phyloP scores from a whole-genome alignment of 106 monocot species.

The Phalaenopsis aphrodite region DNA sequence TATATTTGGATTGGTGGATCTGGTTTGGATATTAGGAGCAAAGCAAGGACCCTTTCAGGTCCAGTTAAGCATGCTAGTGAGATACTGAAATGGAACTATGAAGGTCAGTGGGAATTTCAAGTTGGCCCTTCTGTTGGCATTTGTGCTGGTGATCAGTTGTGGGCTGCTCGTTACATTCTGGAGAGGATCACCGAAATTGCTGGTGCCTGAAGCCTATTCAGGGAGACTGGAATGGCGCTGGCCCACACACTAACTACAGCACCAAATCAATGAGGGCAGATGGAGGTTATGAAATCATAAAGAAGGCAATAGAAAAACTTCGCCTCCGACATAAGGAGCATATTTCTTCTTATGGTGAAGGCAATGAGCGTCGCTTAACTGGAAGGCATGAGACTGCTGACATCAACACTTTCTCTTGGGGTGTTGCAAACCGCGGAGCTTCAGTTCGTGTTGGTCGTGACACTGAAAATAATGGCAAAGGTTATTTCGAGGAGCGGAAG shows the following conservation, averaged over 20 bases:
- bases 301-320: slow-evolving; percentile 68
- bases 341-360: slow-evolving; percentile 59
- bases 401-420: slow-evolving; percentile 58
- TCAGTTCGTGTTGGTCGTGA: slow-evolving; percentile 29
- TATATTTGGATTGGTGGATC: slow-evolving; percentile 65
- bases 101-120: slow-evolving; percentile 83
- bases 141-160: slow-evolving; percentile 51
- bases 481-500: slow-evolving; percentile 17
- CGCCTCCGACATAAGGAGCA: slow-evolving; percentile 53
- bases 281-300: slow-evolving; percentile 54
- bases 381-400: slow-evolving; percentile 62
- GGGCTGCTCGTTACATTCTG: slow-evolving; percentile 66
- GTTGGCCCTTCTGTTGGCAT: slow-evolving; percentile 61
- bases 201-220: slow-evolving; percentile 55
- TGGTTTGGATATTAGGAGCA: slow-evolving; percentile 51
- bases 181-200: slow-evolving; percentile 57
- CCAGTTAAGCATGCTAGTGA: slow-evolving; percentile 35
- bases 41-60: slow-evolving; percentile 58
- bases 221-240: slow-evolving; percentile 84
- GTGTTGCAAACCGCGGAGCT: slow-evolving; percentile 26
- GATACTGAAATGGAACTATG: slow-evolving; percentile 75
- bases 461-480: slow-evolving; percentile 22
- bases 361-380: slow-evolving; percentile 50
- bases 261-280: slow-evolving; percentile 53
- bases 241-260: slow-evolving; percentile 70